Base-by-base conservation (phyloP, 352 stramenopile genomes). In the Phytophthora sansomeana region DNA sequence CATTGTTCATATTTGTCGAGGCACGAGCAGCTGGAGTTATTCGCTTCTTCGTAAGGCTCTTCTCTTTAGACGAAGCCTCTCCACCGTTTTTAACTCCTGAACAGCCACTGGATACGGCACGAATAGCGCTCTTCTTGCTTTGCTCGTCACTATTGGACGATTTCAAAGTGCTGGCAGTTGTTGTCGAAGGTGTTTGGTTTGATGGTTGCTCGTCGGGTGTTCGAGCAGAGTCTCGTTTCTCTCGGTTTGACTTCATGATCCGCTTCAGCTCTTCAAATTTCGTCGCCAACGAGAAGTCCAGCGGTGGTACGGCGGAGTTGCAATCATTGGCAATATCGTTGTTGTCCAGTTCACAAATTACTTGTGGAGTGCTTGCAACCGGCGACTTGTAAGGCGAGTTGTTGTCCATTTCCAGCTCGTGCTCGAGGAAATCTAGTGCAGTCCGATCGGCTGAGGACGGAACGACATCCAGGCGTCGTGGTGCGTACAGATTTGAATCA, bases 251-350 rank as follows among this genome's bases (percentile, higher is more conserved):
- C 43, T 83, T 75, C 54, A 91, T 81, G 32, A 90, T 58, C 10
- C 55, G 41, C 72, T 91, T 93, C 16, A 93, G 55, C 36, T 81
- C 57, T 49, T 86, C 76, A 68, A 91, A 93, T 58, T 91, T 91
- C 47, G 72, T 72, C n/a, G 74, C 58, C 24, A 91, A 50, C 17
- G 80, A 79, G 5, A 81, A 56, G 41, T 83, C 72, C 24, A 81
- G 49, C 14, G 54, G 63, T 38, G 57, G 64, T 13, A 72, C 41
- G 43, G 66, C 48, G 46, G 43, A 14, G 41, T 16, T 33, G 35
- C 47, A 8, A 29, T 51, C n/a, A 3, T 52, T 36, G 10, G 30
- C 17, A n/a, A 48, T 39, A 29, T 58, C 61, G 21, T 73, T 79
- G 21, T 63, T 74, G 36, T 60, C 69, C 1, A 59, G 46, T 17